Evolutionary conservation across 805 yeast genomes (phyloP).

Genomic region (Wickerhamomyces chaumierensis): DNA sequence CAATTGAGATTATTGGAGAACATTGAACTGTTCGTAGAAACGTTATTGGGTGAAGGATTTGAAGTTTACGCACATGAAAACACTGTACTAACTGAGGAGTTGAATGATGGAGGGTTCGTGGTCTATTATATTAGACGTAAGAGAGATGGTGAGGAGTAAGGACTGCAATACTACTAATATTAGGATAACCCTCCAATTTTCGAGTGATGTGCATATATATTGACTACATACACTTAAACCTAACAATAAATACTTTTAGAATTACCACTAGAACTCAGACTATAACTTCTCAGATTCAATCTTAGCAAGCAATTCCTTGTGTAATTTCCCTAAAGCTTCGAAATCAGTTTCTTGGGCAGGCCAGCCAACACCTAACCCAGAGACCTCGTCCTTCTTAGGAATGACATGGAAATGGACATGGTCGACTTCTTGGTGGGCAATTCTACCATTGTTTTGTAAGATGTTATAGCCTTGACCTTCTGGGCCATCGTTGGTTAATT

Average conservation of each 20-base stretch:
- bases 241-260: too few relatives aligned
- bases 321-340: slow-evolving; percentile 56
- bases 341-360: slow-evolving; percentile 78
- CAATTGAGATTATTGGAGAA: slow-evolving; percentile 46
- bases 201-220: too few relatives aligned
- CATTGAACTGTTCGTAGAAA: slow-evolving; percentile 32
- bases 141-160: too few relatives aligned
- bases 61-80: slow-evolving; percentile 24
- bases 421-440: slow-evolving; percentile 92
- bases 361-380: slow-evolving; percentile 90
- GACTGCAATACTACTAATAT: too few relatives aligned
- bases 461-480: slow-evolving; percentile 72
- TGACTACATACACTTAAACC: too few relatives aligned
- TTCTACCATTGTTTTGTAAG: slow-evolving; percentile 85
- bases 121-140: slow-evolving; percentile 29
- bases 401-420: slow-evolving; percentile 96
- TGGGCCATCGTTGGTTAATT: slow-evolving; percentile 49
- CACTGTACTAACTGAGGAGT: slow-evolving; percentile 19
- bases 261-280: too few relatives aligned
- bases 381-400: slow-evolving; percentile 64
- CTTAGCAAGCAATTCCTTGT: slow-evolving; percentile 44
- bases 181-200: too few relatives aligned
- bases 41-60: slow-evolving; percentile 22
- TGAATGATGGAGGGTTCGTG: slow-evolving; percentile 30
- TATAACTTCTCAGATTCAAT: slow-evolving; percentile 17